Evolutionary conservation across 164 flowering plant genomes (phyloP), one percentile per base, ranked within the genome.

Genomic region (Nelumbo lutea): DNA sequence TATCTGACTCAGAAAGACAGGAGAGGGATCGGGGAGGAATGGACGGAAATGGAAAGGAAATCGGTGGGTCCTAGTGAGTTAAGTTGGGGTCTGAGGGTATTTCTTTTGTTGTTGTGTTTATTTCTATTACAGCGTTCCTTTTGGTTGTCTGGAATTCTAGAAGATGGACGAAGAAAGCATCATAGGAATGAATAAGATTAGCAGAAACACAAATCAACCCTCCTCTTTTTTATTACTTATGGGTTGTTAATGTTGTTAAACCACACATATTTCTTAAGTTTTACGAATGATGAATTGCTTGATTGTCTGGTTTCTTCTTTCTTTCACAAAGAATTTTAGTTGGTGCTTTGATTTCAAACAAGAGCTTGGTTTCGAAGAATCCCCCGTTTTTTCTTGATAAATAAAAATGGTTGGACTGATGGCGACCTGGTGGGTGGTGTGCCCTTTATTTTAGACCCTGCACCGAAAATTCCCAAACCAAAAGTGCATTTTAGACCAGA

Each of bases 361-460:
- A 42, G 38, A 64, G 55, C 57, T 64, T 64, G 67, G 43, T 48
- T 64, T 48, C 56, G 44, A 64, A 64, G 57, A 53, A 48, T 64
- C 67, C 52, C 56, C 57, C 27, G 10, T 56, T 52, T 64, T 48
- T 47, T 48, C 50, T 48, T 64, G 50, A 27, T 27, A 27, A 27
- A 40, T 64, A 9, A 52, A 52, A 52, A 11, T 7, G 13, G 56
- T 11, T 9, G 56, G 9, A 4, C 3, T 3, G 56, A 10, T 10
- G 9, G 9, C 1, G 56, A n/a, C 9, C 56, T 52, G 2, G 13
- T n/a, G 56, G 56, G 9, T 52, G 56, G 56, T 52, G 9, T 10
- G 56, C 13, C 13, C 9, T 10, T 52, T 52, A n/a, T 3, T 52
- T 7, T 27, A 27, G 27, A 27, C 27, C 27, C 27, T 27, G 27